Evolutionary conservation across 2,329 filamentous ascomycete genomes (phyloP).

Genomic region (Xylariaceae sp.): DNA sequence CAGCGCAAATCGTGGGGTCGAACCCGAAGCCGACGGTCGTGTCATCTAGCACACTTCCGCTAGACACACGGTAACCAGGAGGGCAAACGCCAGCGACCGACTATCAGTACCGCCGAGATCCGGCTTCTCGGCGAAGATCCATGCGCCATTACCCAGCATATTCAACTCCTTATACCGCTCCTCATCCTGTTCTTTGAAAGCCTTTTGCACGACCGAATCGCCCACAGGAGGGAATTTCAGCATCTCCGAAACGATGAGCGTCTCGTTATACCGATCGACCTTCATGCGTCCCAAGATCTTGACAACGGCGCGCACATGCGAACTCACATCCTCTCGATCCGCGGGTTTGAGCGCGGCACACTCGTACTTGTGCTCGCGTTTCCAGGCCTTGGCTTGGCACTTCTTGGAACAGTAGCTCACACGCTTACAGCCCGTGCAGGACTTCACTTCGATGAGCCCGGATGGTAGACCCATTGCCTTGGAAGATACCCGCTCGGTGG

Average conservation of each 20-base stretch:
- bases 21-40: constrained; percentile 21
- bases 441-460: constrained; percentile 23
- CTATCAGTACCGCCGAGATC: constrained; percentile 14
- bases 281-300: constrained; percentile 26
- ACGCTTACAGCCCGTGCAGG: constrained; percentile 23
- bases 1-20: constrained; percentile 25
- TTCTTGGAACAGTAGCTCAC: constrained; percentile 27
- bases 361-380: constrained; percentile 29
- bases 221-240: constrained; percentile 19
- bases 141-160: constrained; percentile 21
- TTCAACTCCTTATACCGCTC: constrained; percentile 21
- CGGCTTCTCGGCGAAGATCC: constrained; percentile 20
- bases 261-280: constrained; percentile 17
- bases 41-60: constrained; percentile 23
- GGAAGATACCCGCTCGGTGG: constrained; percentile 13
- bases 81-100: constrained; percentile 12
- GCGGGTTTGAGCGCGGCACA: constrained; percentile 26
- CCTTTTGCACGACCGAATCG: constrained; percentile 11
- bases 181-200: constrained; percentile 16
- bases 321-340: constrained; percentile 18
- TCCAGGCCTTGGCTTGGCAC: constrained; percentile 29
- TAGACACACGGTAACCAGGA: constrained; percentile 23
- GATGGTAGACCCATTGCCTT: constrained; percentile 25
- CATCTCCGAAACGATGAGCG: constrained; percentile 14
- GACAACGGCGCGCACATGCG: constrained; percentile 21